Evolutionary conservation across 768 basidiomycete genomes (phyloP).

Genomic region (Tricholoma matsutake): DNA sequence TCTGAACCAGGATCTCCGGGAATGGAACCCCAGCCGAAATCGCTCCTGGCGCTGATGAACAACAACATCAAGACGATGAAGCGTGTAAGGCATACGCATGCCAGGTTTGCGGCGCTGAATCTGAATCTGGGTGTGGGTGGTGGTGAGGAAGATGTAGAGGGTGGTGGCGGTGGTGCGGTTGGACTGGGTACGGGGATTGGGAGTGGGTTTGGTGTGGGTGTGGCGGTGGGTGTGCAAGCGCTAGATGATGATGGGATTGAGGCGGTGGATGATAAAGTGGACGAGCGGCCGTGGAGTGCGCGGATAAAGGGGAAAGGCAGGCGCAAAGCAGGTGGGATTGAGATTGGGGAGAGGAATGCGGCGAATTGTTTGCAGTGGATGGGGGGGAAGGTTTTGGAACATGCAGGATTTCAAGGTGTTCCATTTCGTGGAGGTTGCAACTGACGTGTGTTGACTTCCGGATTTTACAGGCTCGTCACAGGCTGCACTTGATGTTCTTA

Average conservation of each 20-base stretch:
- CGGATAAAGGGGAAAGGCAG: slow-evolving; percentile 22
- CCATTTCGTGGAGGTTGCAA: neutral
- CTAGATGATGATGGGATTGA: slow-evolving; percentile 30
- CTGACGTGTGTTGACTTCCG: neutral
- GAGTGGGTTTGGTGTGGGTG: neutral
- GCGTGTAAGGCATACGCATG: slow-evolving; percentile 68
- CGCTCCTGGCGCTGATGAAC: slow-evolving; percentile 71
- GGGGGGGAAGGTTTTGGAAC: slow-evolving; percentile 77
- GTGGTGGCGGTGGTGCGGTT: slow-evolving; percentile 12
- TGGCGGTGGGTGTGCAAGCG: neutral
- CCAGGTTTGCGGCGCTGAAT: slow-evolving; percentile 62
- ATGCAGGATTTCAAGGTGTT: slow-evolving; percentile 84
- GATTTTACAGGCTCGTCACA: slow-evolving; percentile 61
- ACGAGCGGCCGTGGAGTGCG: slow-evolving; percentile 59
- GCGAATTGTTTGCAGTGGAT: slow-evolving; percentile 69
- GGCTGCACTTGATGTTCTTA: slow-evolving; percentile 71
- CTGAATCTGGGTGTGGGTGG: slow-evolving; percentile 17
- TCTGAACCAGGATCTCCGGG: neutral
- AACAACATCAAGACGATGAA: slow-evolving; percentile 73
- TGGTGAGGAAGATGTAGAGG: slow-evolving; percentile 22
- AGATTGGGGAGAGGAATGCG: slow-evolving; percentile 60
- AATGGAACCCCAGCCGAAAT: slow-evolving; percentile 32
- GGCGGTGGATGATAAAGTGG: slow-evolving; percentile 44
- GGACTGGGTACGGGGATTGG: neutral
- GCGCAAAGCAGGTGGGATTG: slow-evolving; percentile 34